A percentile compares a stretch with the other conserved stretches of the same genome.
Conservation (phyloP, 768 basidiomycete genomes). For the Gyrodon lividus region DNA sequence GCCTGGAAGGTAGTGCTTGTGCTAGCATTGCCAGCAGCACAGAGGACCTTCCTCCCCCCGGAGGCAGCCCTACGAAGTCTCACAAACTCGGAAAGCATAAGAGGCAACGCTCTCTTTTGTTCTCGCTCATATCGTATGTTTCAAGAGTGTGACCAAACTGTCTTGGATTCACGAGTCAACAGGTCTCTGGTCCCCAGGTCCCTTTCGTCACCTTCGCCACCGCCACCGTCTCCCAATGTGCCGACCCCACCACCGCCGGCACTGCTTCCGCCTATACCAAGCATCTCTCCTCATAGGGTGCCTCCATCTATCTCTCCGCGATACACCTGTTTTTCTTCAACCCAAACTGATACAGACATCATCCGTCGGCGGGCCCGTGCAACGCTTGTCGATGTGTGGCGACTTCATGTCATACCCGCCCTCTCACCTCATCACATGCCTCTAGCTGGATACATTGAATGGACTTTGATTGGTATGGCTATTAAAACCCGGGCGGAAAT, state of each 20-base stretch:
- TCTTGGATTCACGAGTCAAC: slow-evolving; percentile 2
- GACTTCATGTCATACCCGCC: slow-evolving; percentile 57
- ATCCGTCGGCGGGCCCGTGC: slow-evolving; percentile 66
- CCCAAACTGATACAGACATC: slow-evolving; percentile 32
- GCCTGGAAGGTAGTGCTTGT: slow-evolving; percentile 30
- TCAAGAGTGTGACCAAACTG: not conserved
- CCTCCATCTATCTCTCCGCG: slow-evolving; percentile 27
- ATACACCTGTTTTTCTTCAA: slow-evolving; percentile 5
- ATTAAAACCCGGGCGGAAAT: slow-evolving; percentile 17
- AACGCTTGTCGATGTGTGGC: slow-evolving; percentile 63
- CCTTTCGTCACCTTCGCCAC: slow-evolving; percentile 23
- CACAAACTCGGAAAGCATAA: slow-evolving; percentile 52
- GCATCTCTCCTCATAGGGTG: slow-evolving; percentile 22
- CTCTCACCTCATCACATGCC: slow-evolving; percentile 36
- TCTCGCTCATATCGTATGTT: slow-evolving; percentile 61
- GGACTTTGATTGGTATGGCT: slow-evolving; percentile 31
- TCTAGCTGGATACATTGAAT: slow-evolving; percentile 34
- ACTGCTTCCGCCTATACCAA: slow-evolving; percentile 30
- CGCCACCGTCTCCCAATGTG: slow-evolving; percentile 19
- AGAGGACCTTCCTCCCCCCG: slow-evolving; percentile 13
- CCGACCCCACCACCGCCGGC: slow-evolving; percentile 25
- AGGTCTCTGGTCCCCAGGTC: slow-evolving; percentile 34
- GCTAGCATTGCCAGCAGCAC: slow-evolving; percentile 15
- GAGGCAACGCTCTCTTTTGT: slow-evolving; percentile 68
- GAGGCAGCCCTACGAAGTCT: slow-evolving; percentile 22